Evolutionary conservation across 805 yeast genomes (phyloP).

Genomic region (Candida piceae): DNA sequence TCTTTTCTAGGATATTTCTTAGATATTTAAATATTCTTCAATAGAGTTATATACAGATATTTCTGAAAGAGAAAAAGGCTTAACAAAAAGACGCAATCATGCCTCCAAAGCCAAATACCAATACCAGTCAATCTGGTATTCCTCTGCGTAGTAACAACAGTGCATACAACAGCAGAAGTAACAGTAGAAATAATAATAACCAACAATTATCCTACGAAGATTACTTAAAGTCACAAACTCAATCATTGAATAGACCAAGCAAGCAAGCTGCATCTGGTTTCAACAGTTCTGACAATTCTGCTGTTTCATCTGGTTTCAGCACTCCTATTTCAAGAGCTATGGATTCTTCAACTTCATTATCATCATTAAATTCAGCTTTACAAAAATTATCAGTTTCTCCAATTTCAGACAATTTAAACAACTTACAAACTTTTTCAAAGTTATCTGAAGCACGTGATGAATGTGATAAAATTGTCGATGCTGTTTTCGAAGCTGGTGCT

Average conservation of each 20-base stretch:
- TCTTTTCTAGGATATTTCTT: no score
- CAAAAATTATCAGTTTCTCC: slow-evolving; percentile 63
- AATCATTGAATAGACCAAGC: slow-evolving; percentile 8
- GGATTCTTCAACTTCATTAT: slow-evolving; percentile 62
- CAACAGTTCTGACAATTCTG: slow-evolving; percentile 21
- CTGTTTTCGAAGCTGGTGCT: slow-evolving; percentile 41
- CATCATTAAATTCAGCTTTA: slow-evolving; percentile 62
- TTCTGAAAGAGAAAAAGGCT: no score
- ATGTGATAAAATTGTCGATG: slow-evolving; percentile 48
- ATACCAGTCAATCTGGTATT: slow-evolving; percentile 18
- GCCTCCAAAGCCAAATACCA: slow-evolving; percentile 40
- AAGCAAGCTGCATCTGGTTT: slow-evolving; percentile 16
- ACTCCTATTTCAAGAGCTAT: slow-evolving; percentile 24
- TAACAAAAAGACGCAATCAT: no score
- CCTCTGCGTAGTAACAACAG: no score
- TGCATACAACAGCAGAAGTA: slow-evolving; percentile 5
- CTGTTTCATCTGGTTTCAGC: slow-evolving; percentile 26
- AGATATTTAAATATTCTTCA: no score
- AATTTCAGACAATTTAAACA: slow-evolving; percentile 50
- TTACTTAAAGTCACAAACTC: slow-evolving; percentile 42
- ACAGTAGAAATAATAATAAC: slow-evolving; percentile 8
- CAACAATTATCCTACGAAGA: slow-evolving; percentile 46
- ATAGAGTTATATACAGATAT: no score
- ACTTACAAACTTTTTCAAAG: slow-evolving; percentile 46
- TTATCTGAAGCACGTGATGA: slow-evolving; percentile 52